phyloP scores from a whole-genome alignment of 257 asterid genomes.

The Euphrasia confusa region DNA sequence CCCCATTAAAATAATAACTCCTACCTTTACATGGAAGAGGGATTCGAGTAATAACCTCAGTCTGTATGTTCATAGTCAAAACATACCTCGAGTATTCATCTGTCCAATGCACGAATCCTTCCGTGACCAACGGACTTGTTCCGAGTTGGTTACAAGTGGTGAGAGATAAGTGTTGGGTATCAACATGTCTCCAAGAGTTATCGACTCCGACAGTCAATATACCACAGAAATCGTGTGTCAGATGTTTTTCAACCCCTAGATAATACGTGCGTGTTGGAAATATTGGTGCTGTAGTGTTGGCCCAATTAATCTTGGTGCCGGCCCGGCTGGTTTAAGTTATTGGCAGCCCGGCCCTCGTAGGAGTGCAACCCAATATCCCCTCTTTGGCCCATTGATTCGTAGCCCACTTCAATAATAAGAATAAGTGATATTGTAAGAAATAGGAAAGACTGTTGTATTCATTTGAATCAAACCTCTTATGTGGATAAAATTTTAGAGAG shows the following conservation, averaged over 20 bases:
- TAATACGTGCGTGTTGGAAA: background rate
- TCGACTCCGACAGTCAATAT: conserved; percentile 11
- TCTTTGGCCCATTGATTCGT: too few relatives aligned
- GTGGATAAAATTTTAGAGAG: too few relatives aligned
- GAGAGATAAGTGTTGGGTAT: background rate
- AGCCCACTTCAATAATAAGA: too few relatives aligned
- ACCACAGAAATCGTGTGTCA: background rate
- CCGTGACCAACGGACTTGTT: background rate
- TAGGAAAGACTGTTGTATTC: too few relatives aligned
- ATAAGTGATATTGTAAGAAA: too few relatives aligned
- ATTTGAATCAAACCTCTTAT: too few relatives aligned
- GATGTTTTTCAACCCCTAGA: background rate
- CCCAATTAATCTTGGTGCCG: too few relatives aligned
- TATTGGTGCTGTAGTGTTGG: too few relatives aligned
- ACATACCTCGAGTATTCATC: too few relatives aligned
- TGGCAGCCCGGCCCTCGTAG: too few relatives aligned
- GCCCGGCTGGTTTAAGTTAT: too few relatives aligned
- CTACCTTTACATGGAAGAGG: background rate
- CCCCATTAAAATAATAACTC: background rate
- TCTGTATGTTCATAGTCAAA: conserved; percentile 5
- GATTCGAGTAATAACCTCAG: background rate
- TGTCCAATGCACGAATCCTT: background rate
- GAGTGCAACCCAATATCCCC: too few relatives aligned
- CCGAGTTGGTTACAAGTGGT: background rate
- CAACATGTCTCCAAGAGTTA: background rate